Percentiles rank a stretch among this genome's conserved stretches.
Conservation (phyloP, 2,329 filamentous ascomycete species). For the Aspergillus tamarii region DNA sequence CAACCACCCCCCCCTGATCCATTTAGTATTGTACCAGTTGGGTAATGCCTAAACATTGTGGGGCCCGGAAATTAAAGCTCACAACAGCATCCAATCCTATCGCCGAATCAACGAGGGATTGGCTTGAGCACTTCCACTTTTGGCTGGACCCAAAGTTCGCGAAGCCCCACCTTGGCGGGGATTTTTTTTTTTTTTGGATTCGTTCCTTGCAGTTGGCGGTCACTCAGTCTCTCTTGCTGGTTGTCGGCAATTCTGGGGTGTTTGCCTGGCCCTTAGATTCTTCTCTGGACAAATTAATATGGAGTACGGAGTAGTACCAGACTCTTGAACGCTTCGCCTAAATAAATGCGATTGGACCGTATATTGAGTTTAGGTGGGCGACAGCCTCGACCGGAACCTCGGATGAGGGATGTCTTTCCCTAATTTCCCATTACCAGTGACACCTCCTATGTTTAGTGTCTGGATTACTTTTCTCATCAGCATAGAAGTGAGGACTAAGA, state of each 20-base stretch:
- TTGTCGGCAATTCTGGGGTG: neutral
- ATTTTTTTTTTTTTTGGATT: no score
- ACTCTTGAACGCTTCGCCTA: neutral
- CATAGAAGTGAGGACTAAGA: neutral
- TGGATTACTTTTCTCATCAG: neutral
- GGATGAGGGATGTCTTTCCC: neutral
- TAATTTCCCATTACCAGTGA: neutral
- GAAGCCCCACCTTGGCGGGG: neutral
- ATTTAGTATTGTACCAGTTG: neutral
- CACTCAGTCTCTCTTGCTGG: neutral
- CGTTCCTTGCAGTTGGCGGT: neutral
- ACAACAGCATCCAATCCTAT: neutral
- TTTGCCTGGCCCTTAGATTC: neutral
- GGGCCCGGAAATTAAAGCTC: slow-evolving; percentile 7
- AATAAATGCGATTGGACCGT: neutral
- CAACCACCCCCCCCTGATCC: neutral
- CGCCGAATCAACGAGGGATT: neutral
- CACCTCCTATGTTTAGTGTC: neutral
- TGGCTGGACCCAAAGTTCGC: neutral
- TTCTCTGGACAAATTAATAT: neutral
- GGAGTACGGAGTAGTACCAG: neutral
- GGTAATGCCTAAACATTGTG: neutral
- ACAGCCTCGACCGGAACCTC: neutral
- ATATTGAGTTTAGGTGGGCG: neutral
- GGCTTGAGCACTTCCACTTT: neutral